Conservation (phyloP, 768 basidiomycete genomes). For the Phlegmacium glaucopus region DNA sequence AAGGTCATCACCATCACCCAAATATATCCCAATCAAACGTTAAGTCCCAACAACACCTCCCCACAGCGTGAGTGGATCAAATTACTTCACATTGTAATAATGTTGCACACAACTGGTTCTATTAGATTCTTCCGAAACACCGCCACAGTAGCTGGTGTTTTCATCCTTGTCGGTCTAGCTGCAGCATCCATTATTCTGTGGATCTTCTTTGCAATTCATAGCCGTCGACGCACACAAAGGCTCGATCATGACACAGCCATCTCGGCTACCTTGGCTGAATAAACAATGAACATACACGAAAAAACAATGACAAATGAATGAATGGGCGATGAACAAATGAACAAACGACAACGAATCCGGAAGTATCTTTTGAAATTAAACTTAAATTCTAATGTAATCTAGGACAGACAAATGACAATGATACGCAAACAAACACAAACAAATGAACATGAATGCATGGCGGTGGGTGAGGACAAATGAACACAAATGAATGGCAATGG, state of each 20-base stretch:
- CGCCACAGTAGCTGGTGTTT: slow-evolving; percentile 90
- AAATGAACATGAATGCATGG: too few relatives aligned
- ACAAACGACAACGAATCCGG: too few relatives aligned
- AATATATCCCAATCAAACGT: slow-evolving; percentile 67
- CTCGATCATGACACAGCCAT: slow-evolving; percentile 70
- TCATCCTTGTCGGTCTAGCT: slow-evolving; percentile 84
- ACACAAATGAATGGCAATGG: too few relatives aligned
- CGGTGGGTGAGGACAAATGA: too few relatives aligned
- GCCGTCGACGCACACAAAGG: slow-evolving; percentile 55
- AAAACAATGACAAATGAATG: too few relatives aligned
- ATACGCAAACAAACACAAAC: too few relatives aligned
- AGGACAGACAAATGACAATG: too few relatives aligned
- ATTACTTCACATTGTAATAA: slow-evolving; percentile 1
- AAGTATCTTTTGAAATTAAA: too few relatives aligned
- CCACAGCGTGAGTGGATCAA: slow-evolving; percentile 47
- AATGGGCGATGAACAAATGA: too few relatives aligned
- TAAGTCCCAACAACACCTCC: slow-evolving; percentile 45
- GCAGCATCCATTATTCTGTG: slow-evolving; percentile 64
- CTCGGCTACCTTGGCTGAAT: slow-evolving; percentile 70
- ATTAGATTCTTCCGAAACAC: slow-evolving; percentile 82
- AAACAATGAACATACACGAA: too few relatives aligned
- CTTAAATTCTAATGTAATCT: too few relatives aligned
- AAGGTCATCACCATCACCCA: slow-evolving; percentile 55
- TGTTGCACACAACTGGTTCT: neutral
- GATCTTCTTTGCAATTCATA: slow-evolving; percentile 67